Evolutionary conservation across 768 basidiomycete species (phyloP), one percentile per base, ranked within the genome.

Genomic region (Termitomyces sp.): DNA sequence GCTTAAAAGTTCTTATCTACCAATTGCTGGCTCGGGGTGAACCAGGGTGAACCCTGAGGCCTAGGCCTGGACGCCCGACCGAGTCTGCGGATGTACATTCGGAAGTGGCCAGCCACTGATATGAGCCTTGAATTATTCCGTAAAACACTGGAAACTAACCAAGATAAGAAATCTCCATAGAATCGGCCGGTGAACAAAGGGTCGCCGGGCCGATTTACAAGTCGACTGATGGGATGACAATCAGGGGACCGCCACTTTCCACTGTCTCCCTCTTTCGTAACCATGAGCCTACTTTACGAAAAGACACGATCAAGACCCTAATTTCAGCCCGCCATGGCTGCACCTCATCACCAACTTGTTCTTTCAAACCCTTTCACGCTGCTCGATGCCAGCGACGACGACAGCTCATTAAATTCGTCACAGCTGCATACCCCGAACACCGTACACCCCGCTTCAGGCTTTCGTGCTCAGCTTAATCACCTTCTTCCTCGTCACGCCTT

Each of bases 401-500:
- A 61, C 41, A 55, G 55, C 53, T 57, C 53, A 16, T 34, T 53
- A 9, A 42, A 58, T 20, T 54, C 59, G 4, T 60, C 61, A 1
- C 34, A 51, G 20, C 57, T 57, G 1, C 53, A 48, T 44, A 63
- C 57, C 2, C 64, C 61, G 20, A 56, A 46, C 22, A 46, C 46
- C 20, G 24, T 22, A 10, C 46, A 54, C 22, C 61, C 55, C 6
- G 14, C 52, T 12, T 51, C 53, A 32, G 75, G 76, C 9, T 61
- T 87, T n/a, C 83, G 82, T 43, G 78, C 82, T 0, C 85, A 85
- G 53, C 71, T 87, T 1, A 77, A 79, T 29, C 81, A 85, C 31
- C 76, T 88, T 52, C 72, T 88, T 8, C 84, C 86, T 12, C 75
- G 79, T 39, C 86, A 90, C 64, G 81, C 87, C 3, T 77, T 81